Evolutionary conservation across 768 basidiomycete genomes (phyloP).

Genomic region (Psilocybe sp.): DNA sequence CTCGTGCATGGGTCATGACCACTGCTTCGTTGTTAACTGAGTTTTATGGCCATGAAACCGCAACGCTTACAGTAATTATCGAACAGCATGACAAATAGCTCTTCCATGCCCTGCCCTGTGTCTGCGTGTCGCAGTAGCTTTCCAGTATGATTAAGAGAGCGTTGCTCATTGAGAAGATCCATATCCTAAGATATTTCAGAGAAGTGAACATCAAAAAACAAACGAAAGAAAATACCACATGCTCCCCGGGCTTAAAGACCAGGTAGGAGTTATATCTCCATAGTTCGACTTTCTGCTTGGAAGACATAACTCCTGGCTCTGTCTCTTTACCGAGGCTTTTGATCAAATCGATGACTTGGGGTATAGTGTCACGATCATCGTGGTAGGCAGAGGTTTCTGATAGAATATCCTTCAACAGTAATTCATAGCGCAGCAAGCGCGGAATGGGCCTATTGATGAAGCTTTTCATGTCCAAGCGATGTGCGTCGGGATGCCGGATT

Average conservation of each 20-base stretch:
- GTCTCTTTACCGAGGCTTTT: constrained; percentile 83
- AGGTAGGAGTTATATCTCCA: constrained; percentile 84
- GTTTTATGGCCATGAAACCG: neutral
- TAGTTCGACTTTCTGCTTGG: constrained; percentile 86
- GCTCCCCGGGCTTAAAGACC: constrained; percentile 76
- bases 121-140: constrained; percentile 86
- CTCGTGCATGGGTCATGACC: constrained; percentile 79
- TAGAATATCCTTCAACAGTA: constrained; percentile 77
- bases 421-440: constrained; percentile 82
- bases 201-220: neutral
- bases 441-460: constrained; percentile 94
- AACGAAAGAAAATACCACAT: constrained; percentile 38
- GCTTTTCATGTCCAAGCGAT: constrained; percentile 86
- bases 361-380: constrained; percentile 80
- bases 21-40: constrained; percentile 43
- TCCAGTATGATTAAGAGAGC: constrained; percentile 81
- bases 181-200: constrained; percentile 54
- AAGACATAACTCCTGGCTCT: constrained; percentile 81
- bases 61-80: constrained; percentile 85
- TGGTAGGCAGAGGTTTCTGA: constrained; percentile 73
- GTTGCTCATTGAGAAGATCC: constrained; percentile 81
- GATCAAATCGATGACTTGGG: constrained; percentile 85
- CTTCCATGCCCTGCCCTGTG: constrained; percentile 85
- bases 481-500: constrained; percentile 68
- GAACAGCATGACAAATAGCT: constrained; percentile 87